Percentiles rank a stretch among this genome's conserved stretches.
Evolutionary conservation across 331 rosid species (phyloP).

Genomic region (Cydonia oblonga): DNA sequence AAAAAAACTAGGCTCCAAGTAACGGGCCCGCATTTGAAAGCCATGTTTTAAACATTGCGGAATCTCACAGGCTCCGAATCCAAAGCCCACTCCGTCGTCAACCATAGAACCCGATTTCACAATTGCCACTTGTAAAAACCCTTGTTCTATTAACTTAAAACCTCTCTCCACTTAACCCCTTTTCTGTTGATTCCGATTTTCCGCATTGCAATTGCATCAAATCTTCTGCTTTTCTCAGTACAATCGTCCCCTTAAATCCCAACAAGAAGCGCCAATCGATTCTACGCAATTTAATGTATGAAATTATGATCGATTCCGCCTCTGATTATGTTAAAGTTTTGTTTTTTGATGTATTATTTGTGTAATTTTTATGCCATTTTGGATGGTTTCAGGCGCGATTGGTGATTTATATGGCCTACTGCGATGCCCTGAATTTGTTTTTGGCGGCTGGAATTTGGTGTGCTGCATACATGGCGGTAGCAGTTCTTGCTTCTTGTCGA

Average conservation of each 20-base stretch:
- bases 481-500: constrained; percentile 45
- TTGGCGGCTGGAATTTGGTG: constrained; percentile 51
- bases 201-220: too few relatives aligned
- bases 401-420: constrained; percentile 34
- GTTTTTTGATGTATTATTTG: neutral
- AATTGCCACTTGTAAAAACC: too few relatives aligned
- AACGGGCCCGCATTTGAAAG: too few relatives aligned
- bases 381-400: neutral
- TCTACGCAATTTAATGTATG: neutral
- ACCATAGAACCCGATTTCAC: too few relatives aligned
- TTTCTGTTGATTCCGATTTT: neutral
- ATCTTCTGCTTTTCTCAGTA: neutral
- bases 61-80: too few relatives aligned
- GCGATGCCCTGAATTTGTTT: constrained; percentile 33
- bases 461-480: constrained; percentile 53
- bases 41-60: too few relatives aligned
- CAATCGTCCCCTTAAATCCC: neutral
- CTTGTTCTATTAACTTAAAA: neutral
- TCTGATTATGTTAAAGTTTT: neutral
- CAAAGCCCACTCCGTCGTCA: too few relatives aligned
- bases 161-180: neutral
- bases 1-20: too few relatives aligned
- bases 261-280: neutral
- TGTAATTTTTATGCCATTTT: neutral
- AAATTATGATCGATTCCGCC: neutral